Percentiles rank a stretch among this genome's conserved stretches.
Conservation (phyloP, 768 basidiomycete species). For the Xerocomellus dryophilus region DNA sequence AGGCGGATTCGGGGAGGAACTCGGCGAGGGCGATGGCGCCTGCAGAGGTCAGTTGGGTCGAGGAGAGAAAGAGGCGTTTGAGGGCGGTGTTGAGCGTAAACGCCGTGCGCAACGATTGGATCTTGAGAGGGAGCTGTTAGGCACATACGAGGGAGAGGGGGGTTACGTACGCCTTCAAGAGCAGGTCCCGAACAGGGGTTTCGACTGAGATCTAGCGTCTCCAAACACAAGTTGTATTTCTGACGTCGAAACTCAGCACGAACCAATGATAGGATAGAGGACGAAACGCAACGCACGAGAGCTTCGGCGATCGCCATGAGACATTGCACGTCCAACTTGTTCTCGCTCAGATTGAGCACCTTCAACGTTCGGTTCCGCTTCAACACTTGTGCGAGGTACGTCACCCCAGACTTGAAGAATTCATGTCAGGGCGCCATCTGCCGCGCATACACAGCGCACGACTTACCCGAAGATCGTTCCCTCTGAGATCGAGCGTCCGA, state of each 20-base stretch:
- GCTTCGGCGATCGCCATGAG: slow-evolving; percentile 84
- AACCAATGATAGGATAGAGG: not conserved
- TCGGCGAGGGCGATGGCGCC: slow-evolving; percentile 96
- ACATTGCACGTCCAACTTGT: slow-evolving; percentile 83
- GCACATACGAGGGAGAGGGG: not conserved
- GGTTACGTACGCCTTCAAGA: slow-evolving; percentile 76
- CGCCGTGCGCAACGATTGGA: slow-evolving; percentile 85
- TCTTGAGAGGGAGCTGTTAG: slow-evolving; percentile 37
- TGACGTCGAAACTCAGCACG: slow-evolving; percentile 28
- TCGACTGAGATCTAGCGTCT: slow-evolving; percentile 89
- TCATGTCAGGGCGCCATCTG: not conserved
- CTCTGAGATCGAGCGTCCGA: slow-evolving; percentile 85
- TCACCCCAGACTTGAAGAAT: slow-evolving; percentile 59
- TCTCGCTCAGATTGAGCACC: slow-evolving; percentile 91
- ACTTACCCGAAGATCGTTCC: slow-evolving; percentile 88
- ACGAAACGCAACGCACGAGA: slow-evolving; percentile 50
- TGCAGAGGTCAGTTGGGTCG: slow-evolving; percentile 71
- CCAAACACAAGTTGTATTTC: slow-evolving; percentile 94
- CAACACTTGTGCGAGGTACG: slow-evolving; percentile 90
- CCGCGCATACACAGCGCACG: not conserved
- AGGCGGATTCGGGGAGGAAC: slow-evolving; percentile 87
- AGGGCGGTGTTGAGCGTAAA: slow-evolving; percentile 90
- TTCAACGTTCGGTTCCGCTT: slow-evolving; percentile 95
- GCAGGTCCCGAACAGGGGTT: slow-evolving; percentile 92
- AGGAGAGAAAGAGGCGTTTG: slow-evolving; percentile 88